These are phyloP conservation scores for Ogataea nonfermentans DNA, from an alignment of 805 yeast species.

Conservation along the genomic window DNA sequence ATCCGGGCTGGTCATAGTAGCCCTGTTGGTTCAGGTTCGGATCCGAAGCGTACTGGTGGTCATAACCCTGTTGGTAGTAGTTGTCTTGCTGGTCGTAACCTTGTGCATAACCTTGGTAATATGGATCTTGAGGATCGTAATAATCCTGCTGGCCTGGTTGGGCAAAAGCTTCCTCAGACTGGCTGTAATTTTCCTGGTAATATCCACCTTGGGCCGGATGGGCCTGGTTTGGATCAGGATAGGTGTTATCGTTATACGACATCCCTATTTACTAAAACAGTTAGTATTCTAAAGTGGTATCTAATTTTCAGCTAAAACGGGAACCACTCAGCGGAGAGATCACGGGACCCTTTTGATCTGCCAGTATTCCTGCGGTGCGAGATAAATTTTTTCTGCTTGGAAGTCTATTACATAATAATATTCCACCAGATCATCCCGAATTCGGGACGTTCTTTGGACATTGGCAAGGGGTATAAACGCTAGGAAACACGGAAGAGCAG, in stretches of 20 bases:
- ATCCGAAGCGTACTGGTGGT: slow-evolving; percentile 43
- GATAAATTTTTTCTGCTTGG: slow-evolving; percentile 14
- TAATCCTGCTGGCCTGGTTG: slow-evolving; percentile 30
- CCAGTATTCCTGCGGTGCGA: slow-evolving; percentile 7
- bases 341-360: slow-evolving; percentile 5
- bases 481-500: too few relatives aligned
- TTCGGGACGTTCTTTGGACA: background rate
- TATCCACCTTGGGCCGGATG: slow-evolving; percentile 25
- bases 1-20: slow-evolving; percentile 53
- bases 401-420: slow-evolving; percentile 7
- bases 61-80: slow-evolving; percentile 46
- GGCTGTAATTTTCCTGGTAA: slow-evolving; percentile 29
- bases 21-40: slow-evolving; percentile 40
- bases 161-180: slow-evolving; percentile 24
- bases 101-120: slow-evolving; percentile 37
- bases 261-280: slow-evolving; percentile 33
- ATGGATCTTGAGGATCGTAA: slow-evolving; percentile 30
- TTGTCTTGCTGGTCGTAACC: slow-evolving; percentile 29
- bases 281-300: slow-evolving; percentile 3
- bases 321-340: background rate
- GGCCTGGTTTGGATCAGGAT: slow-evolving; percentile 40
- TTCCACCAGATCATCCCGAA: slow-evolving; percentile 5
- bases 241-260: slow-evolving; percentile 57
- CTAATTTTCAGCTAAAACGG: slow-evolving; percentile 14
- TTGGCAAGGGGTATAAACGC: too few relatives aligned